Conservation (phyloP, 305 asterid species). For the Solanum aculeatissimum region DNA sequence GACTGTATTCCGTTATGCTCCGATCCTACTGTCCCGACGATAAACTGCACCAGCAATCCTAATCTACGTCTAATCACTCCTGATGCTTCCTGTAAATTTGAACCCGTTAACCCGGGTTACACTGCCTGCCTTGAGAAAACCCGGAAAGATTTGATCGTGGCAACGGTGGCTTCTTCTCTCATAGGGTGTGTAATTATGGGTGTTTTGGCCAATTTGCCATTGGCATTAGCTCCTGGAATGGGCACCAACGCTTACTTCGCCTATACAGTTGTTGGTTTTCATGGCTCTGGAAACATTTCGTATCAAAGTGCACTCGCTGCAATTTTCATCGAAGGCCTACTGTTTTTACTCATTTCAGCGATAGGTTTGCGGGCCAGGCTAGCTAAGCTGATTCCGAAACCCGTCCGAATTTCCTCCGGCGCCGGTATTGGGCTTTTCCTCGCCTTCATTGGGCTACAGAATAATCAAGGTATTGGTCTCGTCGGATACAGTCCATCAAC, state of each 20-base stretch:
- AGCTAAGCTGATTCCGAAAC: constrained; percentile 73
- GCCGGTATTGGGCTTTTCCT: constrained; percentile 87
- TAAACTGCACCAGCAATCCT: constrained; percentile 31
- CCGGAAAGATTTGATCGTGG: constrained; percentile 70
- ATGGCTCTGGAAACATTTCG: constrained; percentile 71
- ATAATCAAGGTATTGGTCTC: constrained; percentile 72
- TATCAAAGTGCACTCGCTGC: constrained; percentile 80
- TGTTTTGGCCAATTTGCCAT: constrained; percentile 57
- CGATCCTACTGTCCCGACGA: constrained; percentile 29
- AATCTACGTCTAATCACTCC: constrained; percentile 33
- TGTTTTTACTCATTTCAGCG: constrained; percentile 63
- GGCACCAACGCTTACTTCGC: constrained; percentile 91
- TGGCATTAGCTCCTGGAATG: constrained; percentile 97
- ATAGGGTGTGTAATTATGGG: constrained; percentile 91
- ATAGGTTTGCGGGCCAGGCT: constrained; percentile 67
- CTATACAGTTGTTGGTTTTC: constrained; percentile 87
- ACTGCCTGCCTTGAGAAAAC: constrained; percentile 59
- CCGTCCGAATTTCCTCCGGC: constrained; percentile 74
- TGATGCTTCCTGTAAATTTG: constrained; percentile 62
- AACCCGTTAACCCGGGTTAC: constrained; percentile 85
- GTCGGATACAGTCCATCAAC: constrained; percentile 76
- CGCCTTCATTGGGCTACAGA: constrained; percentile 84
- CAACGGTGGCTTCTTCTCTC: constrained; percentile 75
- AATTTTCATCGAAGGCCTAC: constrained; percentile 73
- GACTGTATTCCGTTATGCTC: constrained; percentile 77